Evolutionary conservation across 495 filamentous ascomycete species (phyloP).

Genomic region (Pyronema domesticum): DNA sequence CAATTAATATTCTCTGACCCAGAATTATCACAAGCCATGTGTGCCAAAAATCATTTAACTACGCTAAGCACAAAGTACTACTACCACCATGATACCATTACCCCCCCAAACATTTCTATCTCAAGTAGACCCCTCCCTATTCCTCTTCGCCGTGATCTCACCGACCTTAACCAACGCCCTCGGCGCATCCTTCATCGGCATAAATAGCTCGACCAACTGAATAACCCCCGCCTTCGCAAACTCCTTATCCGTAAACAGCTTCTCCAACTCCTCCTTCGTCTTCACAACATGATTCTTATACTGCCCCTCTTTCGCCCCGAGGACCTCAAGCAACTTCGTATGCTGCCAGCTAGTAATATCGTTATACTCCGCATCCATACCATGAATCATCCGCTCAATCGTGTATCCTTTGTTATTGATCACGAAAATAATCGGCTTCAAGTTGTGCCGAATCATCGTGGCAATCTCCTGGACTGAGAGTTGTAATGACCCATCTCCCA

Average conservation of each 20-base stretch:
- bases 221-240: constrained; percentile 36
- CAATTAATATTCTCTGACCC: too few species aligned
- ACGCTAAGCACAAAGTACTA: too few species aligned
- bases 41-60: too few species aligned
- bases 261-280: constrained; percentile 50
- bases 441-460: constrained; percentile 60
- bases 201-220: constrained; percentile 68
- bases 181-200: constrained; percentile 68
- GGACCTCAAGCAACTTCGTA: constrained; percentile 45
- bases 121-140: background rate
- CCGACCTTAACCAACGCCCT: constrained; percentile 46
- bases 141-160: constrained; percentile 42
- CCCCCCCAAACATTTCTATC: background rate
- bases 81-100: too few species aligned
- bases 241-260: constrained; percentile 45
- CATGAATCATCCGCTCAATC: constrained; percentile 59
- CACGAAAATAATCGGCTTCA: constrained; percentile 68
- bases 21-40: too few species aligned
- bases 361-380: constrained; percentile 62
- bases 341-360: constrained; percentile 61
- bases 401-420: constrained; percentile 64
- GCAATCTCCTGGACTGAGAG: constrained; percentile 71
- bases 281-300: constrained; percentile 50
- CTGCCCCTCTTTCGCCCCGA: constrained; percentile 42
- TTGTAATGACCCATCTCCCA: constrained; percentile 76